Evolutionary conservation across 768 basidiomycete genomes (phyloP).

Genomic region (Cystobasidium ongulense): DNA sequence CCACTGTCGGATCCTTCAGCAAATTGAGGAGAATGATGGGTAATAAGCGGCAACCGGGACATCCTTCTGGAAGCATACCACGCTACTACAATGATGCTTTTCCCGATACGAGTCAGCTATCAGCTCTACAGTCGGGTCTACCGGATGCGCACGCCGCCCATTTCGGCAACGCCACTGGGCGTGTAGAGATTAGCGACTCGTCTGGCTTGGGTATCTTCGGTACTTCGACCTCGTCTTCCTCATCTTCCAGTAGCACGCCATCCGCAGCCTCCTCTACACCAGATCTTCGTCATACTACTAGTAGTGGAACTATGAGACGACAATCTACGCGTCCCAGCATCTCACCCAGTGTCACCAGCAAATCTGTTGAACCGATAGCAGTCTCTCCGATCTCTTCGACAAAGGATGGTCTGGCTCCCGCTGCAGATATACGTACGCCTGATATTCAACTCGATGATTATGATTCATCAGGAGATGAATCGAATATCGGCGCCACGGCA

Average conservation of each 20-base stretch:
- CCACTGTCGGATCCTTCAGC: conserved; percentile 72
- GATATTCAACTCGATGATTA: conserved; percentile 42
- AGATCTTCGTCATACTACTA: conserved; percentile 21
- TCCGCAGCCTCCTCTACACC: background rate
- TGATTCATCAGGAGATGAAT: conserved; percentile 37
- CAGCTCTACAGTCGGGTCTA: background rate
- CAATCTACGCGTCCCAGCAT: background rate
- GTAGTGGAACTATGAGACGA: conserved; percentile 18
- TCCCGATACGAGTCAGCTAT: background rate
- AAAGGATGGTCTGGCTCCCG: background rate
- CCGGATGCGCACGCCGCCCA: background rate
- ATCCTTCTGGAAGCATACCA: background rate
- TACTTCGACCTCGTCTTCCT: background rate
- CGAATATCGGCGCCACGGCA: conserved; percentile 33
- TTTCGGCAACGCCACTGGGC: background rate
- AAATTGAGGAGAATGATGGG: conserved; percentile 67
- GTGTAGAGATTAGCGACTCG: background rate
- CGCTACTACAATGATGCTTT: background rate
- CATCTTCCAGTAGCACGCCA: background rate
- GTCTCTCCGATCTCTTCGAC: background rate
- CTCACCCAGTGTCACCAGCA: background rate
- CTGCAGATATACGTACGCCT: background rate
- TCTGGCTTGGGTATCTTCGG: background rate
- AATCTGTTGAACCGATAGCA: no score
- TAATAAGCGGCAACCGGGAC: background rate